These are phyloP conservation scores for Ceratobasidium sp. DNA, from an alignment of 1,284 basidiomycete genomes.

Conservation along the genomic window DNA sequence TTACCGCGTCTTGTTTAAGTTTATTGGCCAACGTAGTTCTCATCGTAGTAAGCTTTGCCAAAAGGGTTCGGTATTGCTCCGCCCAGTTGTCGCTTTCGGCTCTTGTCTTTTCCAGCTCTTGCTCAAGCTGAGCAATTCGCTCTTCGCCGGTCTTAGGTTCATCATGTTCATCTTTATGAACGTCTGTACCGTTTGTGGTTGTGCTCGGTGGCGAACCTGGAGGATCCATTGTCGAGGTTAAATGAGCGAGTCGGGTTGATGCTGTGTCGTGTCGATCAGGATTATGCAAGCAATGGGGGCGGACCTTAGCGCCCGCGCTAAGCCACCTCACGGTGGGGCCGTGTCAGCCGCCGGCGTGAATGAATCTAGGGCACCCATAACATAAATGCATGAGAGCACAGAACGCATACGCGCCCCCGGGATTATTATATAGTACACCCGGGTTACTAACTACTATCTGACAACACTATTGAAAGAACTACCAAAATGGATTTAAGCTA, in stretches of 20 bases:
- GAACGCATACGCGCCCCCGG: no score
- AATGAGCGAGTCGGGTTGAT: background rate
- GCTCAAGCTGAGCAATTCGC: constrained; percentile 46
- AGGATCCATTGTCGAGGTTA: background rate
- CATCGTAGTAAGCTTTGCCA: constrained; percentile 92
- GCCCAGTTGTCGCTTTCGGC: constrained; percentile 87
- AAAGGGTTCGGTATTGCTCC: constrained; percentile 82
- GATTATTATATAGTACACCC: no score
- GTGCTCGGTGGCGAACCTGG: background rate
- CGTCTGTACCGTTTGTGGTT: constrained; percentile 13
- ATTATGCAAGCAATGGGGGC: constrained; percentile 8
- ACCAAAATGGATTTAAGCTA: no score
- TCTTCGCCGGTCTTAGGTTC: constrained; percentile 23
- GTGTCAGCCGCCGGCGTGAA: no score
- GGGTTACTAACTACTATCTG: no score
- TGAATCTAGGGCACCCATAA: no score
- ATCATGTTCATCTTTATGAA: constrained; percentile 6
- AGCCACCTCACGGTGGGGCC: background rate
- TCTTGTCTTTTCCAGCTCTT: constrained; percentile 51
- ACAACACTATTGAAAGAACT: no score
- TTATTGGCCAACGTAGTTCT: constrained; percentile 92
- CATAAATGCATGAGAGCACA: no score
- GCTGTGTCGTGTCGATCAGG: constrained; percentile 20
- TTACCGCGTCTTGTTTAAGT: constrained; percentile 92
- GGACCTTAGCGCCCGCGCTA: background rate